Evolutionary conservation across 805 yeast species (phyloP).

Genomic region (Saccharomycopsis malanga): DNA sequence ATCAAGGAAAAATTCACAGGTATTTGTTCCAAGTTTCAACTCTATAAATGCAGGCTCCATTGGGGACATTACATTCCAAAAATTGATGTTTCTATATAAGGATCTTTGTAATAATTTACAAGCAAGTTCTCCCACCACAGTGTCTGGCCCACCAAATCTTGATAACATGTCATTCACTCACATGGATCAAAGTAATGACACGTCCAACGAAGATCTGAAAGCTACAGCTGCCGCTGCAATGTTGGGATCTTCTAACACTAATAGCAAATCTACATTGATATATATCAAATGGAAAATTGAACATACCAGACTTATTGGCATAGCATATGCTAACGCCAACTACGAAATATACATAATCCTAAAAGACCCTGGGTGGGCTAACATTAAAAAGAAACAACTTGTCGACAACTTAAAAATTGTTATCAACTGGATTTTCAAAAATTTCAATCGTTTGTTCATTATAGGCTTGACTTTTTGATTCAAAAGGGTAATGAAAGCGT

Average conservation of each 20-base stretch:
- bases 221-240: constrained; percentile 14
- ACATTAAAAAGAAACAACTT: not conserved
- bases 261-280: constrained; percentile 37
- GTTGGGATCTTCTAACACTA: constrained; percentile 21
- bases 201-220: no score
- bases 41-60: constrained; percentile 9
- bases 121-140: not conserved
- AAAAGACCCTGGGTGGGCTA: constrained; percentile 3
- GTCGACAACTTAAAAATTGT: constrained; percentile 19
- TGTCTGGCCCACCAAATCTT: not conserved
- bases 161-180: not conserved
- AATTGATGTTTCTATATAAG: constrained; percentile 17
- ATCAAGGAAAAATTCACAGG: constrained; percentile 61
- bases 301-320: constrained; percentile 14
- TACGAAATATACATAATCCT: constrained; percentile 17
- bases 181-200: not conserved
- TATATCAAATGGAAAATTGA: constrained; percentile 37
- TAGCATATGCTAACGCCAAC: constrained; percentile 16
- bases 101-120: constrained; percentile 13
- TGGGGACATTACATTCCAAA: constrained; percentile 11
- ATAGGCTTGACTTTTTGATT: constrained; percentile 10
- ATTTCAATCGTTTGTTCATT: constrained; percentile 20
- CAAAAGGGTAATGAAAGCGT: no score
- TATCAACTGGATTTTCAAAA: constrained; percentile 22
- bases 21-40: constrained; percentile 34